phyloP scores from a whole-genome alignment of 352 stramenopile genomes.

The Globisporangium mamillatum region DNA sequence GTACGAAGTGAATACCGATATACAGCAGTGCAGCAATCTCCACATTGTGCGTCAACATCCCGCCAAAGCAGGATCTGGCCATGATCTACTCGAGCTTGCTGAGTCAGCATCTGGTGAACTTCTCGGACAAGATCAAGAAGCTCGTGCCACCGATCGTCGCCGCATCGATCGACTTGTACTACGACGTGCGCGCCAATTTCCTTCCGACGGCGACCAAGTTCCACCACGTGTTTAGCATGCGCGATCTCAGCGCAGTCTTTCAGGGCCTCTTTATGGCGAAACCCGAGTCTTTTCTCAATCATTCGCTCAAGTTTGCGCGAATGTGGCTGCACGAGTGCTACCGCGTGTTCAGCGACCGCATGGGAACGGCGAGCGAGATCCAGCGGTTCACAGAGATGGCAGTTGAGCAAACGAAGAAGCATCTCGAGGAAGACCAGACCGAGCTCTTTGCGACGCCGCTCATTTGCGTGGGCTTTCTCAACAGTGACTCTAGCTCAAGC shows the following conservation, averaged over 20 bases:
- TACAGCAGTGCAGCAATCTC: too few relatives aligned
- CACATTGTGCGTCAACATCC: conserved; percentile 70
- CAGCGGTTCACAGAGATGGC: conserved; percentile 80
- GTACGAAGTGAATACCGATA: too few relatives aligned
- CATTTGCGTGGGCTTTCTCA: conserved; percentile 72
- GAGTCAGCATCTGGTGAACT: conserved; percentile 60
- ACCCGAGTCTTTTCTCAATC: conserved; percentile 60
- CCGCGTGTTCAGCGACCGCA: conserved; percentile 90
- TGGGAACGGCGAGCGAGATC: conserved; percentile 70
- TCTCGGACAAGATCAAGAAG: conserved; percentile 80
- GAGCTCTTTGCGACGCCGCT: conserved; percentile 71
- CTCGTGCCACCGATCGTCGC: conserved; percentile 59
- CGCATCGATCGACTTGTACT: conserved; percentile 83
- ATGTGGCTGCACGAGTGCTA: conserved; percentile 92
- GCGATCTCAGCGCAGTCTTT: conserved; percentile 86
- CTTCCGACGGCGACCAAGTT: conserved; percentile 90
- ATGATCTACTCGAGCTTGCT: conserved; percentile 72
- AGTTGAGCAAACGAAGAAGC: conserved; percentile 83
- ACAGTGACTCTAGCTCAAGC: conserved; percentile 9
- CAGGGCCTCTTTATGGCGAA: conserved; percentile 75
- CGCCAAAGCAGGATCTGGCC: conserved; percentile 55
- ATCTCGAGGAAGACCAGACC: conserved; percentile 77
- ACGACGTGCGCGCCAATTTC: conserved; percentile 73
- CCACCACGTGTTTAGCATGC: conserved; percentile 92
- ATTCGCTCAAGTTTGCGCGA: conserved; percentile 61